These are phyloP conservation scores for Fonticula alba DNA, from an alignment of 78 protist genomes.

Conservation along the genomic window DNA sequence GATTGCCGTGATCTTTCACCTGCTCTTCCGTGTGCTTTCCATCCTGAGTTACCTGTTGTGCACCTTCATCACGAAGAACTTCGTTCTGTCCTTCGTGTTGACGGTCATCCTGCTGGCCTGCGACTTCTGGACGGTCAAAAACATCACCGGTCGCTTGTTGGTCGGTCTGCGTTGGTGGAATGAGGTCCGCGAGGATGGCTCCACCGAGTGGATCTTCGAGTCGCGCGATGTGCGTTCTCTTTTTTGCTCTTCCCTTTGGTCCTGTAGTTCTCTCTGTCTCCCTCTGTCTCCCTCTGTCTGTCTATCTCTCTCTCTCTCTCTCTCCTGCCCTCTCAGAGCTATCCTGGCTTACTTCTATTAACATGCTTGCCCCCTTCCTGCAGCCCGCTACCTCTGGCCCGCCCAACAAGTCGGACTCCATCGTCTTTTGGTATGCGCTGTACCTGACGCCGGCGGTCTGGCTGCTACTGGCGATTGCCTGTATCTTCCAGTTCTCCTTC, in stretches of 20 bases:
- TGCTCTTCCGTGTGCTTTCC: constrained; percentile 21
- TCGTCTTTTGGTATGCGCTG: constrained; percentile 43
- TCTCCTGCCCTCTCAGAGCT: neutral
- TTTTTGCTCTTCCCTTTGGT: neutral
- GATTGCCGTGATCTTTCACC: constrained; percentile 8
- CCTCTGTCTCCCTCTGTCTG: neutral
- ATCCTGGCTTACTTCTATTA: neutral
- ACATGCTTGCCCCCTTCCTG: too few relatives aligned
- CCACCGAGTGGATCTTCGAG: constrained; percentile 48
- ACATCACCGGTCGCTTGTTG: constrained; percentile 46
- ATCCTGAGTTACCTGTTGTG: constrained; percentile 23
- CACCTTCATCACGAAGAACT: neutral
- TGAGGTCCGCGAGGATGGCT: constrained; percentile 40
- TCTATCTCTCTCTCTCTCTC: neutral
- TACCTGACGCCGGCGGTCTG: constrained; percentile 25
- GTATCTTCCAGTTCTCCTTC: constrained; percentile 1
- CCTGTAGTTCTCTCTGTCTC: neutral
- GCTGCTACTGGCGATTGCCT: constrained; percentile 12
- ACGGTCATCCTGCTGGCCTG: constrained; percentile 19
- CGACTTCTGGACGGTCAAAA: constrained; percentile 63
- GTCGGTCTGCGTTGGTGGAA: constrained; percentile 75
- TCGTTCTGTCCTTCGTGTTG: constrained; percentile 11
- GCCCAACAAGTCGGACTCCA: constrained; percentile 11
- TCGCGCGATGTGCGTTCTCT: constrained; percentile 11
- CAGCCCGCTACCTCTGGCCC: neutral